Conservation (phyloP, 768 basidiomycete genomes). For the Astraeus odoratus region DNA sequence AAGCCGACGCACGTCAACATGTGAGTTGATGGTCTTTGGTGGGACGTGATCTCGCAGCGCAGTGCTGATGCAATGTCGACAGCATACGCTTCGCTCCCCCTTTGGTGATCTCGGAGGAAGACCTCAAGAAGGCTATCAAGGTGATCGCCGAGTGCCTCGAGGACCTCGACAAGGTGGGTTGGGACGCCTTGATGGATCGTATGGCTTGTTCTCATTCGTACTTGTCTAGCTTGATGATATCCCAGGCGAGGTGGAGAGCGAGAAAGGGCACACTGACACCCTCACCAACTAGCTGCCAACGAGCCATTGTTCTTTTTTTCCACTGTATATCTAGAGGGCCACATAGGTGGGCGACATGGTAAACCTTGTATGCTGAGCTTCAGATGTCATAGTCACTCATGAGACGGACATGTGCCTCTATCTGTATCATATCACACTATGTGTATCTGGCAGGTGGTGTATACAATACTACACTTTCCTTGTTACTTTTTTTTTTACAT, state of each 20-base stretch:
- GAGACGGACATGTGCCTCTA: too few relatives aligned
- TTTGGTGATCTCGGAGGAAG: constrained; percentile 86
- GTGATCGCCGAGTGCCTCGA: constrained; percentile 71
- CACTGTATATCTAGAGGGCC: too few relatives aligned
- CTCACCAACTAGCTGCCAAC: constrained; percentile 15
- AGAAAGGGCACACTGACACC: constrained; percentile 46
- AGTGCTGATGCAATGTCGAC: background rate
- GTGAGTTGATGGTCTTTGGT: constrained; percentile 39
- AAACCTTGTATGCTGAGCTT: background rate
- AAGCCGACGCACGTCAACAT: constrained; percentile 96
- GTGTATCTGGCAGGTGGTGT: too few relatives aligned
- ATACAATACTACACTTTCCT: too few relatives aligned
- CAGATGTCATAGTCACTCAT: background rate
- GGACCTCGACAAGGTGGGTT: constrained; percentile 72
- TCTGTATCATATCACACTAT: too few relatives aligned
- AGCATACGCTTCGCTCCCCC: constrained; percentile 97
- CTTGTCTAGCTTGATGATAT: constrained; percentile 45
- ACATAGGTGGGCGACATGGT: background rate
- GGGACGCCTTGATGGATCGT: background rate
- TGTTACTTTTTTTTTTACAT: too few relatives aligned
- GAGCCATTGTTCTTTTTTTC: background rate
- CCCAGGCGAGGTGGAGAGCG: constrained; percentile 57
- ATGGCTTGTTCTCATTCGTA: background rate
- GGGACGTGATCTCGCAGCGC: constrained; percentile 1
- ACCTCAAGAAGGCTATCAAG: constrained; percentile 64